Conservation (phyloP, 345 rosid species). For the Noccaea caerulescens region DNA sequence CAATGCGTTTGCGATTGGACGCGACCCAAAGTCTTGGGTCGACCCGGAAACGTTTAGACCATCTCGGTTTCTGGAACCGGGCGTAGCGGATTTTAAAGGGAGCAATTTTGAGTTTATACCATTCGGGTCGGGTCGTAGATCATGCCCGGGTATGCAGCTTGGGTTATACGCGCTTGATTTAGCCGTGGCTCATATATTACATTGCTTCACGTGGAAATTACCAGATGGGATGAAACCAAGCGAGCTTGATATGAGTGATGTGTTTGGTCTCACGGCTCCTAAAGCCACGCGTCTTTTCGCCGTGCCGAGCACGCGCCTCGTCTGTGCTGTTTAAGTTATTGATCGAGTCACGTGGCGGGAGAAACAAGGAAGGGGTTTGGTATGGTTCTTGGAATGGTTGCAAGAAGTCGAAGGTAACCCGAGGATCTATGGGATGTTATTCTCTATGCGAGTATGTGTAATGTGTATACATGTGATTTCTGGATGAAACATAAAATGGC, state of each 20-base stretch:
- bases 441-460: background rate
- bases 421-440: conserved; percentile 10
- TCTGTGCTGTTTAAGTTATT: conserved; percentile 52
- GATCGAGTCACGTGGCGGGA: conserved; percentile 14
- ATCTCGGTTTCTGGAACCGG: conserved; percentile 67
- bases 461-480: conserved; percentile 28
- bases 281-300: conserved; percentile 75
- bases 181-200: conserved; percentile 84
- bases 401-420: conserved; percentile 9
- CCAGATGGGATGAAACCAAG: conserved; percentile 94
- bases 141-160: conserved; percentile 97
- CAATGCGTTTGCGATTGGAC: conserved; percentile 85
- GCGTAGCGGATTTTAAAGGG: conserved; percentile 81
- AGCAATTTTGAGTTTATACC: conserved; percentile 90
- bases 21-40: conserved; percentile 74
- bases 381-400: conserved; percentile 4
- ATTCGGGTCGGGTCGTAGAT: conserved; percentile 96
- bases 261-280: conserved; percentile 95
- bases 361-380: conserved; percentile 22
- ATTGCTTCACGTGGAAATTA: conserved; percentile 88
- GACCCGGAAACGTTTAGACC: conserved; percentile 81
- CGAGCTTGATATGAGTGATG: conserved; percentile 81
- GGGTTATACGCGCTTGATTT: conserved; percentile 81
- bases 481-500: conserved; percentile 20
- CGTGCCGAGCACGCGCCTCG: conserved; percentile 62